Conservation (phyloP, 208 protist genomes). For the Crithidia fasciculata region DNA sequence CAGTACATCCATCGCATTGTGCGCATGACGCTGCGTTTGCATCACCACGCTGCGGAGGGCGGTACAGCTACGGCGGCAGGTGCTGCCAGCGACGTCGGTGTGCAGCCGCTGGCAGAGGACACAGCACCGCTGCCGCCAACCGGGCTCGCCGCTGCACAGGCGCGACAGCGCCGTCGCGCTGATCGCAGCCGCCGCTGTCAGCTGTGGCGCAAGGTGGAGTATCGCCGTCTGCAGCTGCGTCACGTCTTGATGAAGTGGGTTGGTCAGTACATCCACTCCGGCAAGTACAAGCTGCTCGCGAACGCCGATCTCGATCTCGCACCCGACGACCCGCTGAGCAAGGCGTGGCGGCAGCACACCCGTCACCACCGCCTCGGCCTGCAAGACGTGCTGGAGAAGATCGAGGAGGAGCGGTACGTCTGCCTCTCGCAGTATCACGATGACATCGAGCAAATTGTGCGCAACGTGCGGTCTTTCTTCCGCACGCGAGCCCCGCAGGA, state of each 20-base stretch:
- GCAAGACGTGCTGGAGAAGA: constrained; percentile 71
- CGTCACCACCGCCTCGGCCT: constrained; percentile 52
- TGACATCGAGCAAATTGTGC: constrained; percentile 80
- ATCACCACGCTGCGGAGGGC: constrained; percentile 5
- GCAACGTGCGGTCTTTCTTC: constrained; percentile 86
- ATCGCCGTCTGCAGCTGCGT: constrained; percentile 81
- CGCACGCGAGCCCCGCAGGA: constrained; percentile 53
- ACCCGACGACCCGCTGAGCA: constrained; percentile 46
- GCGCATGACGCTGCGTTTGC: constrained; percentile 48
- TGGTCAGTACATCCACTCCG: constrained; percentile 65
- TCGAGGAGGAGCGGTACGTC: constrained; percentile 80
- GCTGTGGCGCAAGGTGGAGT: constrained; percentile 79
- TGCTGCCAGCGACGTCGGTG: too few species aligned
- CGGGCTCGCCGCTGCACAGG: constrained; percentile 7
- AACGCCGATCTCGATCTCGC: constrained; percentile 75
- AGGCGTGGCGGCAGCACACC: constrained; percentile 72
- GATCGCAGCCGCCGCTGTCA: constrained; percentile 27
- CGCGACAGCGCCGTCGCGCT: constrained; percentile 16
- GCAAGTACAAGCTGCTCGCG: constrained; percentile 67
- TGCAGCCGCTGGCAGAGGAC: too few species aligned
- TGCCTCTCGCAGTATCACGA: constrained; percentile 89
- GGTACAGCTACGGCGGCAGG: background rate
- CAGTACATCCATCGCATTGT: constrained; percentile 55
- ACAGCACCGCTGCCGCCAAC: background rate
- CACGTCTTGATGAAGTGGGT: constrained; percentile 84